phyloP scores from a whole-genome alignment of 768 basidiomycete species.

The Tulasnella sp. region DNA sequence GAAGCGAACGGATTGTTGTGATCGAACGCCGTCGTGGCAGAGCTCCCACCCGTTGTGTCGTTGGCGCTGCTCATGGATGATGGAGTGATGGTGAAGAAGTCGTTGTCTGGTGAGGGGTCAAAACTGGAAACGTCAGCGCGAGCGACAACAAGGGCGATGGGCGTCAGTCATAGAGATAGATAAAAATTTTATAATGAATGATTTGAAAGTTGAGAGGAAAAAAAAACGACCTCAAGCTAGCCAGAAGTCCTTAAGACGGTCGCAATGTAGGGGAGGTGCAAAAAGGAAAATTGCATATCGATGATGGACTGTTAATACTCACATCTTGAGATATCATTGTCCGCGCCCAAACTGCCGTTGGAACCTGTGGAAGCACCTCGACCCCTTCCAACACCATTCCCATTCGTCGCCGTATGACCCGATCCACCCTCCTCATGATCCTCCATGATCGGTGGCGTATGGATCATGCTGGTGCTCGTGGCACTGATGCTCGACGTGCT shows the following conservation, averaged over 20 bases:
- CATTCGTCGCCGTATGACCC: background rate
- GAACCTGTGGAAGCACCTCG: background rate
- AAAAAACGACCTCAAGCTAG: background rate
- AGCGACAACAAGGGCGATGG: background rate
- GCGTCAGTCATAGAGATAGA: conserved; percentile 4
- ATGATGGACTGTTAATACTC: too few species aligned
- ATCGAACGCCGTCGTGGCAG: background rate
- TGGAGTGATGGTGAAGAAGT: conserved; percentile 14
- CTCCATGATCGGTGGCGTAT: conserved; percentile 15
- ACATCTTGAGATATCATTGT: conserved; percentile 13
- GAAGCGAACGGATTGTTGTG: background rate
- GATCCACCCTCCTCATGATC: background rate
- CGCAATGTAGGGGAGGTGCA: background rate
- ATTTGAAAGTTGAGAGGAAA: conserved; percentile 9
- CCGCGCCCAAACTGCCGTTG: conserved; percentile 3
- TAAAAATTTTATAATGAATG: conserved; percentile 16
- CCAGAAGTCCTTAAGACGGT: background rate
- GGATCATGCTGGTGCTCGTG: conserved; percentile 8
- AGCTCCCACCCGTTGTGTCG: background rate
- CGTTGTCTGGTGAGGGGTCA: conserved; percentile 11
- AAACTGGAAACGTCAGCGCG: conserved; percentile 14
- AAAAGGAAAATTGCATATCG: too few species aligned
- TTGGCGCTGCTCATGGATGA: background rate
- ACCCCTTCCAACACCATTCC: background rate
- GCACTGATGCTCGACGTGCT: conserved; percentile 6